These are phyloP conservation scores for Trametes maxima DNA, from an alignment of 768 basidiomycete species.

Conservation along the genomic window DNA sequence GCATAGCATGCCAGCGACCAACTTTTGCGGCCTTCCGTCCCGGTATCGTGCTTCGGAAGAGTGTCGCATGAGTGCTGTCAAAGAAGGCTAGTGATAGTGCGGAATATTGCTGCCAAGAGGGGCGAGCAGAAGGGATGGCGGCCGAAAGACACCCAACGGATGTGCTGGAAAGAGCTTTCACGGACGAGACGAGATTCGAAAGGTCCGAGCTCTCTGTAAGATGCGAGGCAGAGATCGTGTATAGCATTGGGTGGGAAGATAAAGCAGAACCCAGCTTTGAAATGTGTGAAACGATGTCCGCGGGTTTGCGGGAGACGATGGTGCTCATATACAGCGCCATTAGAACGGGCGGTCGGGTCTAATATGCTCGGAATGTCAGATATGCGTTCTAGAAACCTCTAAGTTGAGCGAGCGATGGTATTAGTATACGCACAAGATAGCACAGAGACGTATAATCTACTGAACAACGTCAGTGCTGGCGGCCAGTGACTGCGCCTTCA, in stretches of 20 bases:
- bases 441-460: too few species aligned
- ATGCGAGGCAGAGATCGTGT: constrained; percentile 52
- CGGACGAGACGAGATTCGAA: constrained; percentile 32
- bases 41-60: constrained; percentile 66
- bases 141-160: constrained; percentile 68
- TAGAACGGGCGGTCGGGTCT: not conserved
- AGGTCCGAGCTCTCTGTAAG: constrained; percentile 47
- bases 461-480: too few species aligned
- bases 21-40: constrained; percentile 64
- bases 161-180: constrained; percentile 28
- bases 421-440: too few species aligned
- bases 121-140: constrained; percentile 36
- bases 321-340: constrained; percentile 26
- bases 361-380: not conserved
- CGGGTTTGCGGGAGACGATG: constrained; percentile 18
- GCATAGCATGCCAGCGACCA: constrained; percentile 70
- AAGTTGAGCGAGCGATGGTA: too few species aligned
- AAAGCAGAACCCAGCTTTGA: not conserved
- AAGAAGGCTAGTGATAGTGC: constrained; percentile 64
- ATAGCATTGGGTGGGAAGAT: constrained; percentile 21
- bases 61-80: constrained; percentile 42
- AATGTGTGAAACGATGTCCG: constrained; percentile 20
- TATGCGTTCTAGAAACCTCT: not conserved
- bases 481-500: too few species aligned
- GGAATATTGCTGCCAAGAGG: constrained; percentile 33